These are phyloP conservation scores for Sinapis alba DNA, from an alignment of 441 rosid species.

Conservation along the genomic window DNA sequence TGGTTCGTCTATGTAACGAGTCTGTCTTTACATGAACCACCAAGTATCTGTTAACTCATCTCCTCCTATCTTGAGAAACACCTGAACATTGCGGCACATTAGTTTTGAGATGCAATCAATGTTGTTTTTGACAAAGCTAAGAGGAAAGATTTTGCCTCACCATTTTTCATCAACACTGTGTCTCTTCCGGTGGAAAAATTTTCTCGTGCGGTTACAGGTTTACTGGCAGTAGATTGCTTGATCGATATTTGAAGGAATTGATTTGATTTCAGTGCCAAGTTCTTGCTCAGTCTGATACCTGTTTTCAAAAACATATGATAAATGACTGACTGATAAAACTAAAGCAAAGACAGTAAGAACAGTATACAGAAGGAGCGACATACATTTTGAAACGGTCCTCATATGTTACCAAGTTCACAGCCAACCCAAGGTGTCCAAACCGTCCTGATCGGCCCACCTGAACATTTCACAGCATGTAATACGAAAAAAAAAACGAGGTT, in stretches of 20 bases:
- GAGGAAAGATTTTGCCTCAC: slow-evolving; percentile 15
- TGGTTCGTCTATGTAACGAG: slow-evolving; percentile 27
- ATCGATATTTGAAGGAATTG: slow-evolving; percentile 89
- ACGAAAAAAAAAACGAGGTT: not conserved
- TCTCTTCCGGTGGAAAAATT: slow-evolving; percentile 14
- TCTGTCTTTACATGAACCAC: slow-evolving; percentile 29
- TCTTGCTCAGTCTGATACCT: slow-evolving; percentile 98
- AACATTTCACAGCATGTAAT: slow-evolving; percentile 13
- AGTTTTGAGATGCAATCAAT: not conserved
- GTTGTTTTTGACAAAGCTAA: slow-evolving; percentile 15
- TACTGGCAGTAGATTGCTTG: slow-evolving; percentile 85
- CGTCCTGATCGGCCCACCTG: slow-evolving; percentile 97
- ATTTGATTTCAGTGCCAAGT: slow-evolving; percentile 92
- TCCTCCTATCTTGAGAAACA: slow-evolving; percentile 14
- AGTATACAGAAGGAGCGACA: slow-evolving; percentile 11
- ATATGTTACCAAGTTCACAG: slow-evolving; percentile 90
- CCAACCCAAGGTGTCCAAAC: slow-evolving; percentile 93
- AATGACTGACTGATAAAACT: slow-evolving; percentile 7
- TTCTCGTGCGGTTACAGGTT: slow-evolving; percentile 28
- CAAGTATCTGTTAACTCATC: not conserved
- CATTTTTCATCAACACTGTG: slow-evolving; percentile 17
- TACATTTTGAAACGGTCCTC: slow-evolving; percentile 97
- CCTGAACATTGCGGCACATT: slow-evolving; percentile 13
- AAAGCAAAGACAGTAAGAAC: not conserved
- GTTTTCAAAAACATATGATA: slow-evolving; percentile 21